phyloP scores from a whole-genome alignment of 2,329 filamentous ascomycete species.

The Pseudocercospora ulei region DNA sequence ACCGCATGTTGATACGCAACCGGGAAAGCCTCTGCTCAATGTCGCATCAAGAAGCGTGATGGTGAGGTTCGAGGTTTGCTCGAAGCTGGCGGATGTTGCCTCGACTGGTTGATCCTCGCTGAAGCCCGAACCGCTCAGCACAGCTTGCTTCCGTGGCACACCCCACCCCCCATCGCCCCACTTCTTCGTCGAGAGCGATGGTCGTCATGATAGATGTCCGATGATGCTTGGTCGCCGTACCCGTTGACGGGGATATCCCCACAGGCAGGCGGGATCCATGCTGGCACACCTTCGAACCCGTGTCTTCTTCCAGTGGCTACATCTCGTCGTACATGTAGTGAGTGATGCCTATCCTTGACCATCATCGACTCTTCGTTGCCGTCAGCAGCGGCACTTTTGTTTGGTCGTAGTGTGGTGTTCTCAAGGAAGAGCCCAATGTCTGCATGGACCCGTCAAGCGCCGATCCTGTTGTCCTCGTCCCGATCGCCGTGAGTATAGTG shows the following conservation, averaged over 20 bases:
- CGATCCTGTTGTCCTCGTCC: constrained; percentile 49
- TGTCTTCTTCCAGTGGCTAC: constrained; percentile 48
- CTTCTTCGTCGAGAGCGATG: constrained; percentile 37
- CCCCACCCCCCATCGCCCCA: constrained; percentile 31
- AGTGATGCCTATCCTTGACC: constrained; percentile 51
- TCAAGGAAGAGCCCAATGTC: constrained; percentile 53
- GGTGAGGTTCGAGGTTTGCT: neutral
- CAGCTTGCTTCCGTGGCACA: constrained; percentile 23
- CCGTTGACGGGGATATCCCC: constrained; percentile 46
- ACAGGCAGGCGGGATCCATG: constrained; percentile 50
- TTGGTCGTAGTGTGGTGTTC: constrained; percentile 48
- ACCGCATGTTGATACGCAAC: neutral
- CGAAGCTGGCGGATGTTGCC: neutral
- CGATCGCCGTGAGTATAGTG: constrained; percentile 42
- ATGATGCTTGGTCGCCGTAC: constrained; percentile 45
- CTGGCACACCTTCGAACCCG: constrained; percentile 46
- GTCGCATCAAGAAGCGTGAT: neutral
- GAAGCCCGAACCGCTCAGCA: constrained; percentile 10
- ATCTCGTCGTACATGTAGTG: constrained; percentile 47
- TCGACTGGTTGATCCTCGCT: constrained; percentile 6
- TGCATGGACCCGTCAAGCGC: constrained; percentile 53
- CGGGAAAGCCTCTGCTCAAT: neutral
- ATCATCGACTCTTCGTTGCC: constrained; percentile 41
- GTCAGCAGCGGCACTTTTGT: constrained; percentile 34
- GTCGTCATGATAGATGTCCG: constrained; percentile 40